Base-by-base conservation (phyloP, 2,329 filamentous ascomycete genomes). In the Cordyceps tenuipes region DNA sequence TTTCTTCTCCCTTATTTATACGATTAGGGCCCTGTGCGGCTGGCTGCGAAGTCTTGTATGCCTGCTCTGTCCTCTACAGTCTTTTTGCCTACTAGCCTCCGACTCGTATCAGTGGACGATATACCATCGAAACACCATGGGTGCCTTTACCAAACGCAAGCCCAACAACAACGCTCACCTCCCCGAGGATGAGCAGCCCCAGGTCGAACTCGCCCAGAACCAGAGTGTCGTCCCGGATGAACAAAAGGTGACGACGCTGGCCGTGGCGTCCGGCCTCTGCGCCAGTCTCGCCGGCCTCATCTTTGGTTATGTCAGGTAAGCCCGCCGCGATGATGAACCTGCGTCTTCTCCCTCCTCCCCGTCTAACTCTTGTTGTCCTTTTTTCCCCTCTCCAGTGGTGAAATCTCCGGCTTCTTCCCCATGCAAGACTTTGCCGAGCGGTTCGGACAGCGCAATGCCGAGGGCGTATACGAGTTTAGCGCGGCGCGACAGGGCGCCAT, bases 401-500 rank as follows among this genome's bases (percentile, higher is more conserved):
- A 85, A 65, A 82, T 83, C 47, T 82, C 77, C 5, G 84, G 84
- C 57, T 86, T 85, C 71, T 80, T 87, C 64, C 71, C 77, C 59
- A 86, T 86, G 83, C 52, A 70, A 2, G 78, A 87, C 68, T 87
- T 80, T 63, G 72, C 75, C 36, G 62, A 66, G 3, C 80, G 83
- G 46, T 87, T 87, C 65, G 82, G 80, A 34, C 68, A 77, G 36
- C 64, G 67, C 46, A 68, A 74, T 3, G 60, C 67, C 23, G 65
- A 74, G 39, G 77, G 76, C 53, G 63, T 66, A 0, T 76, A 77
- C 64, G 64, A 68, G 21, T 88, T 88, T 71, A 79, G 76, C 59
- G 79, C 85, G 19, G 79, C 78, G 6, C 77, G 84, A 58, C 82
- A 85, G 64, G 86, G 85, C 55, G 81, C 83, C 17, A 84, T 88